phyloP scores from a whole-genome alignment of 306 rosid species.

The Mucuna pruriens region DNA sequence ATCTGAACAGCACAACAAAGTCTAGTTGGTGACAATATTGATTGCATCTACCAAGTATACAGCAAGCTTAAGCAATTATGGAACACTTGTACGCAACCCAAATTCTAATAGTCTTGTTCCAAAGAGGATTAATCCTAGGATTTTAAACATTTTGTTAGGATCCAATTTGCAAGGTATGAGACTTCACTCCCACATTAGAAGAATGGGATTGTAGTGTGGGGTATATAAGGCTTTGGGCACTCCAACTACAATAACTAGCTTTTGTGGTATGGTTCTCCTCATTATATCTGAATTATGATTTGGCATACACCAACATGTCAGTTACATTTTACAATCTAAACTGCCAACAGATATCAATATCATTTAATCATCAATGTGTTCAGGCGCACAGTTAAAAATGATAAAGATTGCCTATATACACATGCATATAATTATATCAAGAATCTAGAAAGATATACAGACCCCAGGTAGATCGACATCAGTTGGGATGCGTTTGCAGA shows the following conservation, averaged over 20 bases:
- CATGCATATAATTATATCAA: conserved; percentile 15
- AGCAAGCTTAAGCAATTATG: not conserved
- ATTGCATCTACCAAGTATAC: not conserved
- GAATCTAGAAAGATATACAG: conserved; percentile 50
- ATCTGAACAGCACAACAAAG: not conserved
- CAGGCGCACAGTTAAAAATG: conserved; percentile 4
- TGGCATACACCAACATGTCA: not conserved
- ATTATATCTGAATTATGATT: conserved; percentile 13
- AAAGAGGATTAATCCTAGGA: conserved; percentile 24
- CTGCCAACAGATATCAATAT: conserved; percentile 16
- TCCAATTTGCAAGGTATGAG: too few species aligned
- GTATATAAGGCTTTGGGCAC: too few species aligned
- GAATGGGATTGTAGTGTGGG: too few species aligned
- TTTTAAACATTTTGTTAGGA: conserved; percentile 3
- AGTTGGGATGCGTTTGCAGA: conserved; percentile 93
- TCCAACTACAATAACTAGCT: too few species aligned
- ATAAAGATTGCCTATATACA: conserved; percentile 6
- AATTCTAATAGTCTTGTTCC: not conserved
- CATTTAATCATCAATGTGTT: conserved; percentile 30
- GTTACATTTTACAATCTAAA: not conserved
- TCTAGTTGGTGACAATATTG: not conserved
- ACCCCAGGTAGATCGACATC: conserved; percentile 98
- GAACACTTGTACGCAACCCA: not conserved
- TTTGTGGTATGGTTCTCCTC: too few species aligned
- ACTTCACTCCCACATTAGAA: too few species aligned